Base-by-base conservation (phyloP, 108 stramenopile genomes). In the Cyclostephanos tholiformis region DNA sequence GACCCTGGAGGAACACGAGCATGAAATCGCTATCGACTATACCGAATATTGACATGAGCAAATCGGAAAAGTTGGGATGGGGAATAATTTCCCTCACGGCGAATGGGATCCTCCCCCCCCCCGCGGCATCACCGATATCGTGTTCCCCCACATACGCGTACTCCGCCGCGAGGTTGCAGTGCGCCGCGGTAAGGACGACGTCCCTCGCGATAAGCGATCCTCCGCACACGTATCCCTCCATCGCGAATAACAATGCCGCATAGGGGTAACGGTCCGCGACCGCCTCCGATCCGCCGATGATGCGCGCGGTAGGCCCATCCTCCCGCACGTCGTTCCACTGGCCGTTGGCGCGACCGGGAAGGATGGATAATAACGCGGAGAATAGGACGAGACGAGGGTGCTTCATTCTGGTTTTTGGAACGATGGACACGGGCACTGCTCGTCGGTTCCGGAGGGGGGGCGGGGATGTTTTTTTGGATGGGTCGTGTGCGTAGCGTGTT, bases 101-200 rank as follows among this genome's bases (percentile, higher is more conserved):
- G 52, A 25, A n/a, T n/a, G n/a, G 25, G 5, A 13, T 17, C 25
- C 66, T 46, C 20, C 39, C 52, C 29, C 72, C 71, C n/a, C 65
- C 71, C 19, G 58, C 27, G 9, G 0, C 13, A 53, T 20, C 10
- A 13, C 19, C 9, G 14, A 72, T 19, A 53, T 57, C 67, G 36
- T 79, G 78, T 35, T 72, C 17, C 60, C 73, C 73, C 19, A 79
- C 59, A 2, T 52, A 66, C 10, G 58, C 16, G 44, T 35, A 68
- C 1, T 12, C 23, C 19, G 26, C 1, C 29, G 12, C 36, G 32
- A 43, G 66, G 23, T 50, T 22, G 38, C 78, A 79, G 51, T 79
- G 78, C 19, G 78, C 78, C n/a, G 78, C 78, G 39, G 62, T 61
- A 2, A 79, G 48, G 27, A 79, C 72, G n/a, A 79, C 68, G 41